Base-by-base conservation (phyloP, 495 filamentous ascomycete genomes). In the Xylaria nigripes region DNA sequence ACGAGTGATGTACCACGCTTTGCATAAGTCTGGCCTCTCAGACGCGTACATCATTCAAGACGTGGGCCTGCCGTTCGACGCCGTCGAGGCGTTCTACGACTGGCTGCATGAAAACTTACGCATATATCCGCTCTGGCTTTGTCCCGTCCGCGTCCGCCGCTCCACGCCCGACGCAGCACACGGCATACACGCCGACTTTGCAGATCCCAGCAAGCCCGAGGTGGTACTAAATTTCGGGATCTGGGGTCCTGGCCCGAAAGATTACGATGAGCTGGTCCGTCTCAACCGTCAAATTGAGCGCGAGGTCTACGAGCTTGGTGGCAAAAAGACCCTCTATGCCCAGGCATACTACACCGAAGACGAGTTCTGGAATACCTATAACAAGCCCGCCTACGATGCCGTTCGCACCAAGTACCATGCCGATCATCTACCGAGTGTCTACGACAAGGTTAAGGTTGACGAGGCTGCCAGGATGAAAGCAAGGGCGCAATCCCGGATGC, bases 241-340 rank as follows among this genome's bases (percentile, higher is more conserved):
- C 21, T 78, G 76, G 75, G 75, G 76, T 6, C 62, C 61, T 0
- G 66, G 61, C 0, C 60, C 68, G 3, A 24, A 25, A 6, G 53
- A 69, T 46, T 61, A 62, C 34, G 40, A 60, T 0, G 65, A 70
- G 41, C 52, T 68, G 22, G 59, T 86, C 0, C 53, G 59, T 0
- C 67, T 72, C 30, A 88, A 89, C 61, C 70, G 78, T 0, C 71
- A 68, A 0, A 67, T 90, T 1, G 87, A 90, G 63, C 60, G 62
- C 0, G 78, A 78, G 38, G 70, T 89, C 0, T 68, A 68, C 0
- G 74, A 75, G 30, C 67, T 87, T 0, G 75, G 79, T 5, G 86
- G 87, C 1, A 69, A 71, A 51, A 79, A 79, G 59, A 74, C 72
- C 60, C 53, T 79, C 12, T 79, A 81, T 50, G 74, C 77, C 0